Conservation (phyloP, 2,329 filamentous ascomycete genomes). For the Cladosporium sp. region DNA sequence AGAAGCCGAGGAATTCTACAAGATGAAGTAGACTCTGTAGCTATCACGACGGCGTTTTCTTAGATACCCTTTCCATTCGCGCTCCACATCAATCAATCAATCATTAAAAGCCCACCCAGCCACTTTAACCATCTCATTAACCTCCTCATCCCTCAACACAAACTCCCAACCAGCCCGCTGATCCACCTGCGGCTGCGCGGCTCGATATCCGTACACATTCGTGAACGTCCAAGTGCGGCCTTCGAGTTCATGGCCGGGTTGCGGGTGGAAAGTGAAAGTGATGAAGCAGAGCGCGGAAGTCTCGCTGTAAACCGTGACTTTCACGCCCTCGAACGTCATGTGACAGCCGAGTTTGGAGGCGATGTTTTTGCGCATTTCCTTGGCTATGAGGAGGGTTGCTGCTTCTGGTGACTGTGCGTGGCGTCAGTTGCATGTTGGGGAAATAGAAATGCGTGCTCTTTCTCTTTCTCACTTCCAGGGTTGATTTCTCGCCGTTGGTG, state of each 20-base stretch:
- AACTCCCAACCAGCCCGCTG: conserved; percentile 15
- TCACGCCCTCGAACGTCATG: conserved; percentile 7
- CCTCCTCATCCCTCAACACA: conserved; percentile 16
- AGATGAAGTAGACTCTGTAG: conserved; percentile 10
- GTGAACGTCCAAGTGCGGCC: conserved; percentile 16
- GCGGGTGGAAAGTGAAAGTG: conserved; percentile 13
- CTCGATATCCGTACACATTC: conserved; percentile 16
- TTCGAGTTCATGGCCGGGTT: conserved; percentile 11
- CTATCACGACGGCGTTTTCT: conserved; percentile 10
- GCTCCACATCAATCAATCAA: neutral
- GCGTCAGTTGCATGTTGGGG: neutral
- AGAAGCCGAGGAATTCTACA: neutral
- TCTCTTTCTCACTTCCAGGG: conserved; percentile 14
- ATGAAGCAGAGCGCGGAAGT: conserved; percentile 15
- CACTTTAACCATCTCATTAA: conserved; percentile 13
- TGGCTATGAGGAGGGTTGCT: conserved; percentile 13
- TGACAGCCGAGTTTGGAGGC: conserved; percentile 12
- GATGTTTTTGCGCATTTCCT: conserved; percentile 17
- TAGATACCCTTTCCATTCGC: no score
- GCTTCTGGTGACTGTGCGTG: conserved; percentile 7
- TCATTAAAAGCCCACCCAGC: conserved; percentile 14
- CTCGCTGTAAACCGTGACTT: conserved; percentile 11
- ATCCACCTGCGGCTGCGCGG: neutral
- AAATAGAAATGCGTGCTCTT: no score
- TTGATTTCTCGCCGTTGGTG: conserved; percentile 15